Percentiles rank a stretch among this genome's conserved stretches.
These are phyloP conservation scores for Boehmeria nivea DNA, from an alignment of 306 rosid genomes.

Conservation along the genomic window DNA sequence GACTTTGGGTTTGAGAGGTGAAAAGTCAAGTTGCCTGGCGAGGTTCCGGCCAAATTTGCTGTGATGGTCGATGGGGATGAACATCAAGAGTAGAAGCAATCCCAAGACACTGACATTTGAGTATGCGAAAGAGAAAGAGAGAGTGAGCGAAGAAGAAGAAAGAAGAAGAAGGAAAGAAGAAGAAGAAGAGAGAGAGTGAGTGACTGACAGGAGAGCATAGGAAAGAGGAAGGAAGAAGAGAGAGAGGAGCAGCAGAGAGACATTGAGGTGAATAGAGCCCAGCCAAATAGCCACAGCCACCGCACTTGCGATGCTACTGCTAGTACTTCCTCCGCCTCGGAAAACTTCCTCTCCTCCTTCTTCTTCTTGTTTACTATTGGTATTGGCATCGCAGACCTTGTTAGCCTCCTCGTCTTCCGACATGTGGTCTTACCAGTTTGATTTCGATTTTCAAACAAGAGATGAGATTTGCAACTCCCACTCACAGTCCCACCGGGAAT, in stretches of 20 bases:
- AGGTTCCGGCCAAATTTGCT: slow-evolving; percentile 46
- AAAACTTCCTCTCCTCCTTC: slow-evolving; percentile 22
- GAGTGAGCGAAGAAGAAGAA: background rate
- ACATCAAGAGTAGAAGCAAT: slow-evolving; percentile 41
- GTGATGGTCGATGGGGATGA: slow-evolving; percentile 53
- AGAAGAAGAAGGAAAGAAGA: background rate
- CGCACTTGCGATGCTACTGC: slow-evolving; percentile 23
- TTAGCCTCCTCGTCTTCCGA: too few relatives aligned
- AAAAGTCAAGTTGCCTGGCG: background rate
- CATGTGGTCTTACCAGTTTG: too few relatives aligned
- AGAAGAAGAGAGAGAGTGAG: background rate
- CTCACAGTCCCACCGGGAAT: too few relatives aligned
- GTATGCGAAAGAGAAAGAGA: too few relatives aligned
- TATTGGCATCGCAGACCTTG: slow-evolving; percentile 2
- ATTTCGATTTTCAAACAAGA: too few relatives aligned
- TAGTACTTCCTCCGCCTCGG: slow-evolving; percentile 24
- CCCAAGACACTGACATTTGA: slow-evolving; percentile 64
- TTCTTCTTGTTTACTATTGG: slow-evolving; percentile 2
- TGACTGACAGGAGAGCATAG: slow-evolving; percentile 52
- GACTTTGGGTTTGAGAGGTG: too few relatives aligned
- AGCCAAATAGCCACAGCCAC: slow-evolving; percentile 59
- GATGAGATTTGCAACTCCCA: too few relatives aligned
- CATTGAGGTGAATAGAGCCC: slow-evolving; percentile 64
- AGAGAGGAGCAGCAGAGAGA: slow-evolving; percentile 40
- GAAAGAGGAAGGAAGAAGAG: slow-evolving; percentile 53